A percentile compares a stretch with the other conserved stretches of the same genome.
Conservation (phyloP, 78 protist genomes). For the Creolimax fragrantissima region DNA sequence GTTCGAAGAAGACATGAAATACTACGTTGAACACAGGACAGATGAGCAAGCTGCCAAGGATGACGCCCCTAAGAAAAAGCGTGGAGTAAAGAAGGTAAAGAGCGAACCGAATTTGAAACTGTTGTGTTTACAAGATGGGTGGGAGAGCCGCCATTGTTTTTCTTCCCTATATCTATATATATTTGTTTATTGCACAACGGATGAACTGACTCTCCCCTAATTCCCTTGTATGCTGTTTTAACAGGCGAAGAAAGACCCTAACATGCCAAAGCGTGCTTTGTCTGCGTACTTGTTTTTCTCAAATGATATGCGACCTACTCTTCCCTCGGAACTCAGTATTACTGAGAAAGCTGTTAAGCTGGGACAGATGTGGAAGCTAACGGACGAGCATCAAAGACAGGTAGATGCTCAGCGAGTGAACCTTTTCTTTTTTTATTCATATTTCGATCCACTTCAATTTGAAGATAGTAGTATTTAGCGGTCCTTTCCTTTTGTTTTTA, state of each 20-base stretch:
- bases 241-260: slow-evolving; percentile 35
- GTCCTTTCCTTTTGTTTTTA: background rate
- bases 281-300: slow-evolving; percentile 43
- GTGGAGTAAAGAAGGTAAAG: background rate
- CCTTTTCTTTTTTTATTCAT: too few species aligned
- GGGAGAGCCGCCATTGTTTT: too few species aligned
- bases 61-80: background rate
- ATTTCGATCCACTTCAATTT: background rate
- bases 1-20: background rate
- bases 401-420: too few species aligned
- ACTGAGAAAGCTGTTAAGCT: slow-evolving; percentile 21
- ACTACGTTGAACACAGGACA: background rate
- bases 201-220: too few species aligned
- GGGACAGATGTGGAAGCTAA: slow-evolving; percentile 37
- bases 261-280: slow-evolving; percentile 45
- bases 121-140: too few species aligned
- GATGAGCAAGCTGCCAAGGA: background rate
- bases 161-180: too few species aligned
- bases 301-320: slow-evolving; percentile 17
- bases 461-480: background rate
- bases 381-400: background rate
- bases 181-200: too few species aligned
- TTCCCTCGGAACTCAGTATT: slow-evolving; percentile 18
- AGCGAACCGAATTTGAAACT: background rate
- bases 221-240: too few species aligned